Evolutionary conservation across 345 rosid genomes (phyloP).

Genomic region (sweet orange (Citrus sinensis)): DNA sequence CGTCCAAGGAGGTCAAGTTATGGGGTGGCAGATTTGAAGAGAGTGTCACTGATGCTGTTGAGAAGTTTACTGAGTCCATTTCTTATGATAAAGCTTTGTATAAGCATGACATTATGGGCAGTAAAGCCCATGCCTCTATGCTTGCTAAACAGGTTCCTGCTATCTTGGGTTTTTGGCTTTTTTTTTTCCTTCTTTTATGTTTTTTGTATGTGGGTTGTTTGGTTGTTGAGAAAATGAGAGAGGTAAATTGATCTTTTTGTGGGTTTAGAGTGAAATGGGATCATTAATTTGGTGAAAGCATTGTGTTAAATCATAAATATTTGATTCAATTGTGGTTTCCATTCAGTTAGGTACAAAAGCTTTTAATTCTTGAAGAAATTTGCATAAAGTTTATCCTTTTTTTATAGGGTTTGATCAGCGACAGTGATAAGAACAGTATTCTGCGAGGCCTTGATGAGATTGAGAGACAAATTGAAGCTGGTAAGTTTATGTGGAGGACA

Average conservation of each 20-base stretch:
- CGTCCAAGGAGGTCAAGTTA: slow-evolving; percentile 70
- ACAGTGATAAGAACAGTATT: slow-evolving; percentile 64
- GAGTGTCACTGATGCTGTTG: slow-evolving; percentile 77
- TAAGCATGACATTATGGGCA: slow-evolving; percentile 89
- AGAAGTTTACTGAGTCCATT: slow-evolving; percentile 90
- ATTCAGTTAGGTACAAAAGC: not conserved
- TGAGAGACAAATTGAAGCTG: slow-evolving; percentile 53
- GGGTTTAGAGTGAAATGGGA: not conserved
- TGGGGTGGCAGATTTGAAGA: slow-evolving; percentile 99
- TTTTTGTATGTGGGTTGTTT: slow-evolving; percentile 5
- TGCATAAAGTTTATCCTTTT: not conserved
- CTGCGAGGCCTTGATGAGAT: slow-evolving; percentile 76
- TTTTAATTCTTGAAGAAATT: not conserved
- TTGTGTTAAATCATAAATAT: not conserved
- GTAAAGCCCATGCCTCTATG: slow-evolving; percentile 96
- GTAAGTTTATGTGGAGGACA: slow-evolving; percentile 80
- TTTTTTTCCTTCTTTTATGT: not conserved
- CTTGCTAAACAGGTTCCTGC: slow-evolving; percentile 68
- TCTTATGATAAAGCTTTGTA: slow-evolving; percentile 81
- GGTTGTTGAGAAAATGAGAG: not conserved
- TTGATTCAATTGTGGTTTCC: not conserved
- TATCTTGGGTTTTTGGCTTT: not conserved
- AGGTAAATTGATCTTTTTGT: not conserved
- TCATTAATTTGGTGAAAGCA: not conserved
- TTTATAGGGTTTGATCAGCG: slow-evolving; percentile 65